Evolutionary conservation across 345 rosid genomes (phyloP).

Genomic region (Psidium friedrichsthalianum): DNA sequence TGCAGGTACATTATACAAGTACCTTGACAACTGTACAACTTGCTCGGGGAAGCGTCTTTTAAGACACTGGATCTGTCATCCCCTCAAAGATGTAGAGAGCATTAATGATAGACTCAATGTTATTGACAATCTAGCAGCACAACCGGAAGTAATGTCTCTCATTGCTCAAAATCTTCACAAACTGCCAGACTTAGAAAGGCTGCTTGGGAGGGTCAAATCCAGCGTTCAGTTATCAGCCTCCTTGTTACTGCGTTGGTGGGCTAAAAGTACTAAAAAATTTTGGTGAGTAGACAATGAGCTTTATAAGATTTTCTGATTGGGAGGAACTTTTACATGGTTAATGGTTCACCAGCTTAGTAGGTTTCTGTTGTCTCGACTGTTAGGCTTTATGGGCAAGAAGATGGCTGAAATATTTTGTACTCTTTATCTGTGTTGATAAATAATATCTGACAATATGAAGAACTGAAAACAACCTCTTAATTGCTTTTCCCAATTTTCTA

Average conservation of each 20-base stretch:
- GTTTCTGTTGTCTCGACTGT: not conserved
- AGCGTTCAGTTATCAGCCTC: constrained; percentile 53
- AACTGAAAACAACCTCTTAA: not conserved
- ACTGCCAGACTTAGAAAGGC: constrained; percentile 82
- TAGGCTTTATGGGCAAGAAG: not conserved
- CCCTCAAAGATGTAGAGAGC: constrained; percentile 58
- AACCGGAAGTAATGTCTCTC: constrained; percentile 40
- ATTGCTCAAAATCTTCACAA: constrained; percentile 53
- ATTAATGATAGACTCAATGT: constrained; percentile 73
- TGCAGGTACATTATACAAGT: constrained; percentile 78
- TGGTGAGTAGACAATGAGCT: constrained; percentile 25
- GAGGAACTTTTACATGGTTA: not conserved
- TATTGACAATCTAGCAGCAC: constrained; percentile 39
- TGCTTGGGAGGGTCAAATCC: constrained; percentile 72
- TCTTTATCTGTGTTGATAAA: not conserved
- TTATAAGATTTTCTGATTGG: not conserved
- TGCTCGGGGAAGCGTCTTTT: constrained; percentile 80
- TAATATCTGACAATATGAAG: not conserved
- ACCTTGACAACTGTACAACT: constrained; percentile 75
- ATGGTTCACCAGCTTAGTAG: not conserved
- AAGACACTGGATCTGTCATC: constrained; percentile 94
- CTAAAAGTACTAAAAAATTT: constrained; percentile 55
- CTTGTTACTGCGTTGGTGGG: constrained; percentile 48
- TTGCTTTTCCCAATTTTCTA: not conserved
- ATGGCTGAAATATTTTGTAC: not conserved